phyloP scores from a whole-genome alignment of 176 grass and related monocot species.

The Rhynchospora tenuis region DNA sequence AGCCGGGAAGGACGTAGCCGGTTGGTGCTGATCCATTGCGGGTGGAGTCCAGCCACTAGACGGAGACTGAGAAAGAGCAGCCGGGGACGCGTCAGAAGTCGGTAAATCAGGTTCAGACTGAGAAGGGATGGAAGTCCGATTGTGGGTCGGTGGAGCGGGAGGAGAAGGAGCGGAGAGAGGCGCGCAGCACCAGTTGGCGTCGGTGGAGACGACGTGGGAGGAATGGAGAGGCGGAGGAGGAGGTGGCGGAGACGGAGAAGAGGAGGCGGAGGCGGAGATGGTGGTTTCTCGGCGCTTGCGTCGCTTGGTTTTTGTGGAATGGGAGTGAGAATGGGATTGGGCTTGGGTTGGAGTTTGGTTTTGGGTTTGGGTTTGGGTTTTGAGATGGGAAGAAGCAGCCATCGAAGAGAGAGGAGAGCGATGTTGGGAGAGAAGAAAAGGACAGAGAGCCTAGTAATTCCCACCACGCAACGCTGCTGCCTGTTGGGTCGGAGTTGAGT shows the following conservation, averaged over 20 bases:
- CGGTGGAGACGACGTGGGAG: constrained; percentile 52
- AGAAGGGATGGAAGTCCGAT: not conserved
- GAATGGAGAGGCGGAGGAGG: not conserved
- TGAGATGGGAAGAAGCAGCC: constrained; percentile 21
- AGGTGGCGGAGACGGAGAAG: constrained; percentile 5
- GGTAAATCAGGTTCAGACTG: not conserved
- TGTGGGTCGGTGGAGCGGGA: not conserved
- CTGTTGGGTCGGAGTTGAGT: not conserved
- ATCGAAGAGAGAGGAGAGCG: constrained; percentile 9
- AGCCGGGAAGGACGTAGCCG: constrained; percentile 29
- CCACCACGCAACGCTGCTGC: not conserved
- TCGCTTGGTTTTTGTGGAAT: constrained; percentile 20
- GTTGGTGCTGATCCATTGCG: constrained; percentile 27
- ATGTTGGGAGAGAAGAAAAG: not conserved
- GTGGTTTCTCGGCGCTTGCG: constrained; percentile 28
- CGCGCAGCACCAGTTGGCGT: constrained; percentile 52
- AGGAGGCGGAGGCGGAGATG: not conserved
- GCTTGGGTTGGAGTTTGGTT: not conserved
- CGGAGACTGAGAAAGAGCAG: not conserved
- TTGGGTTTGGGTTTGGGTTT: constrained; percentile 1
- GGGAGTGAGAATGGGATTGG: not conserved
- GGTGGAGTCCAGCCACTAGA: not conserved
- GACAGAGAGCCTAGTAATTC: constrained; percentile 22
- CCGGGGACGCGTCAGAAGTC: not conserved
- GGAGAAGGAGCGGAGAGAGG: constrained; percentile 12